Conservation (phyloP, 768 basidiomycete species). For the Clathrus columnatus region DNA sequence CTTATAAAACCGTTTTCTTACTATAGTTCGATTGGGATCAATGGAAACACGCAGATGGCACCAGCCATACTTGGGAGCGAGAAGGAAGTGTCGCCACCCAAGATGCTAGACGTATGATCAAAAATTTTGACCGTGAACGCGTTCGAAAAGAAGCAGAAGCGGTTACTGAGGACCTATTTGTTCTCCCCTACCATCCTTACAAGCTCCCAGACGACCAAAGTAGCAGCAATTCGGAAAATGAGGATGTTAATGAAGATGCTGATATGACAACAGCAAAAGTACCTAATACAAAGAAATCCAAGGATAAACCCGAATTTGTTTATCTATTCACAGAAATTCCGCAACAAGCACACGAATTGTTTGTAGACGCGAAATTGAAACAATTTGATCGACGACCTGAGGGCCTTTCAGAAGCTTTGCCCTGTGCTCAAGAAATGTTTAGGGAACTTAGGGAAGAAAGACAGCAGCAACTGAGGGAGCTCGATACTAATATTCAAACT, state of each 20-base stretch:
- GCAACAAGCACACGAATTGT: slow-evolving; percentile 4
- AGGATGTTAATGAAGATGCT: neutral
- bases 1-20: neutral
- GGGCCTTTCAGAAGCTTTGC: neutral
- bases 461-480: neutral
- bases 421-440: neutral
- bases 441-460: neutral
- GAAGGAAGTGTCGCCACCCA: slow-evolving; percentile 5
- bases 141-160: neutral
- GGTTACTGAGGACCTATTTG: neutral
- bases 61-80: slow-evolving; percentile 6
- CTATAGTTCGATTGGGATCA: slow-evolving; percentile 4
- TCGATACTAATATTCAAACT: neutral
- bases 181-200: neutral
- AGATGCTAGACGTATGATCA: neutral
- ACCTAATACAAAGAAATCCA: neutral
- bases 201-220: neutral
- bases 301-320: neutral
- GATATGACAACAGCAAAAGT: neutral
- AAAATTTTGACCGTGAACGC: neutral
- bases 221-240: neutral
- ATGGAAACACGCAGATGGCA: slow-evolving; percentile 1
- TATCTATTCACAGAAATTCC: slow-evolving; percentile 6
- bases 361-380: neutral
- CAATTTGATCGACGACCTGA: neutral